Percentiles rank a stretch among this genome's conserved stretches.
Conservation (phyloP, 75 land plant species). For the Pinus taeda region DNA sequence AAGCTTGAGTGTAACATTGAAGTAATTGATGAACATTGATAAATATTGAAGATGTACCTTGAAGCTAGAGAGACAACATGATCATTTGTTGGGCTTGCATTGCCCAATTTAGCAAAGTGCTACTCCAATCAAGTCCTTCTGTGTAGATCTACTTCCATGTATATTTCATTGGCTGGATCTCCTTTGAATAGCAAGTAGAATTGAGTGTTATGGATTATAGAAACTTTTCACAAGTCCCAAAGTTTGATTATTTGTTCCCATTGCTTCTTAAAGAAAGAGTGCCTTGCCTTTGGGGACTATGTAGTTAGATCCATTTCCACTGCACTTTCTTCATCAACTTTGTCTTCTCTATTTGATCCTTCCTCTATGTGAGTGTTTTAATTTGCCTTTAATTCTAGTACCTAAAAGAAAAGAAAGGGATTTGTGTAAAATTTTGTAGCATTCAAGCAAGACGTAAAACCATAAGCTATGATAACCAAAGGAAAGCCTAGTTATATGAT, state of each 20-base stretch:
- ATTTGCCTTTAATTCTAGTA: no score
- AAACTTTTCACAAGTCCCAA: constrained; percentile 91
- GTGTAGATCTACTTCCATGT: constrained; percentile 95
- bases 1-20: no score
- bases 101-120: constrained; percentile 49
- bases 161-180: constrained; percentile 86
- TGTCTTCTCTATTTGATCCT: no score
- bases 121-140: constrained; percentile 76
- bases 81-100: constrained; percentile 56
- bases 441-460: no score
- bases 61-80: constrained; percentile 48
- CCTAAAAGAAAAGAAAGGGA: no score
- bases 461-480: no score
- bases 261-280: constrained; percentile 55
- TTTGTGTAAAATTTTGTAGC: no score
- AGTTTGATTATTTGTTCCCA: constrained; percentile 74
- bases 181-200: constrained; percentile 89
- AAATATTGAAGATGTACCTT: constrained; percentile 39
- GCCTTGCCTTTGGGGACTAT: constrained; percentile 57
- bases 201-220: constrained; percentile 89
- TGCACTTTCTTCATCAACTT: no score
- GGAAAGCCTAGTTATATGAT: no score
- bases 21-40: no score
- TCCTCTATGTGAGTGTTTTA: no score
- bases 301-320: not conserved